Conservation (phyloP, 1,284 basidiomycete species). For the Marasmius oreades region DNA sequence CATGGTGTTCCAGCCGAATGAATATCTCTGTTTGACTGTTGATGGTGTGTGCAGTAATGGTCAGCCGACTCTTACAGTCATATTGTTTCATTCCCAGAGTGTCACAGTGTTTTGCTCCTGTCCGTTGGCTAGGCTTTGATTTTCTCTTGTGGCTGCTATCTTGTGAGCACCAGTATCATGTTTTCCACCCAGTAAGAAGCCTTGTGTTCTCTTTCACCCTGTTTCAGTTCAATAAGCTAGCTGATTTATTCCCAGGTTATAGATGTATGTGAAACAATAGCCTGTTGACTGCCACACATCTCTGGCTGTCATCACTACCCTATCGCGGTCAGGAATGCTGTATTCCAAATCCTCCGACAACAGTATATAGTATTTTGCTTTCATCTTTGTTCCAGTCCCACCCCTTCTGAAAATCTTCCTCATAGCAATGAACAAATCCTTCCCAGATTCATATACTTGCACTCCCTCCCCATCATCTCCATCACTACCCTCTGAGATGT, state of each 20-base stretch:
- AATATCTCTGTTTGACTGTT: not conserved
- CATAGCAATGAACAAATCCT: no score
- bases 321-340: no score
- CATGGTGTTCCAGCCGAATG: slow-evolving; percentile 1
- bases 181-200: slow-evolving; percentile 2
- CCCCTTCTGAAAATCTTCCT: no score
- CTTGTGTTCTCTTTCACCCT: not conserved
- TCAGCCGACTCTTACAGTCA: not conserved
- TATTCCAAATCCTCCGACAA: no score
- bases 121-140: not conserved
- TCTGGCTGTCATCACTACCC: no score
- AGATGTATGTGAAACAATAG: not conserved
- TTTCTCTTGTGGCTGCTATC: not conserved
- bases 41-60: not conserved
- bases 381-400: no score
- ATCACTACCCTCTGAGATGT: not conserved
- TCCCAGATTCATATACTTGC: no score
- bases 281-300: not conserved
- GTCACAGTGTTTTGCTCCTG: slow-evolving; percentile 4
- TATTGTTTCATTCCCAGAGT: slow-evolving; percentile 14
- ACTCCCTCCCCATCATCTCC: not conserved
- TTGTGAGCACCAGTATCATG: slow-evolving; percentile 6
- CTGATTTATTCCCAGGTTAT: not conserved
- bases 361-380: no score
- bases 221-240: not conserved